Evolutionary conservation across 2,329 filamentous ascomycete species (phyloP), one percentile per base, ranked within the genome.

Genomic region (Trichophyton benhamiae): DNA sequence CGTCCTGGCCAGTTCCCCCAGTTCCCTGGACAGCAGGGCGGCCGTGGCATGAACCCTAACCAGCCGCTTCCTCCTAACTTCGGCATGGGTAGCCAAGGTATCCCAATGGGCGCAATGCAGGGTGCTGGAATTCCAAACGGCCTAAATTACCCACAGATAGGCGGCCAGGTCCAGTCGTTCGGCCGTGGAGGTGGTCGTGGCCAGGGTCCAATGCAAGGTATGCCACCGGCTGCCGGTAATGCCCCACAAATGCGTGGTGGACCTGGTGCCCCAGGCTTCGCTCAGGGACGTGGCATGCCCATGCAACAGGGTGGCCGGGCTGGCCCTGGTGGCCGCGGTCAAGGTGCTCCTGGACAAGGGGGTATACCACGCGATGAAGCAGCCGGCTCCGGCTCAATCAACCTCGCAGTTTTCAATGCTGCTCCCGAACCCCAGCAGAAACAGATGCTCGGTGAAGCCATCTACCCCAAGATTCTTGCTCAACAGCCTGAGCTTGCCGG

Each of bases 391-490:
- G 65, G 69, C 60, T 78, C 78, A 65, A 69, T 83, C 65, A 81
- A 79, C 70, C 69, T 83, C 65, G 72, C 75, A 66, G 74, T 76
- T 65, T 77, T 87, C 65, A 76, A 76, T 65, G 72, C 63, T 9
- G 78, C 80, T 66, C 79, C 82, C 41, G 82, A 87, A 44, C 81
- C 82, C 57, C 89, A 95, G 79, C 94, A 97, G 83, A 99, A 99
- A 86, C 94, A 99, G 83, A 89, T 97, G 77, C 86, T 99, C 61
- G 94, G 94, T 75, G 94, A 99, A 80, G 87, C 90, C 69, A 88
- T 99, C 70, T 99, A 97, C 83, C 94, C 94, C 73, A 99, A 97
- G 87, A 97, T 99, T 72, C 86, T 91, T 76, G 85, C 84, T 68
- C 87, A 96, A 78, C 94, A 99, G 81, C 88, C 91, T 63, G 91